Conservation (phyloP, 129 eudicot genomes). For the Silybum marianum region DNA sequence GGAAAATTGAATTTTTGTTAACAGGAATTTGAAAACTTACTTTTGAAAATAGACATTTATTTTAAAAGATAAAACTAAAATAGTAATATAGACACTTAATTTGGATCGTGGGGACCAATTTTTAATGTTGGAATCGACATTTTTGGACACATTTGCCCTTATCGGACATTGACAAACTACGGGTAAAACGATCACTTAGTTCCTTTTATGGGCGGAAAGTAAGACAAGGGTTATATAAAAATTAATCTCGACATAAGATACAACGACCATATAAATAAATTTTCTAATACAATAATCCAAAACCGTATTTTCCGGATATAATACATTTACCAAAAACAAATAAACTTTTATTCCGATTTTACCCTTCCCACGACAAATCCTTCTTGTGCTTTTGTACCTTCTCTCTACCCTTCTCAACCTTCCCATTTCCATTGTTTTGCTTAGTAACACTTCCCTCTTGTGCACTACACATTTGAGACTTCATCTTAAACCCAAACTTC, state of each 20-base stretch:
- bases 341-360: constrained; percentile 19
- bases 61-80: too few species aligned
- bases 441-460: constrained; percentile 91
- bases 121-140: not conserved
- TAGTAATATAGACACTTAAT: too few species aligned
- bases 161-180: not conserved
- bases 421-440: constrained; percentile 55
- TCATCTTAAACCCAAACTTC: constrained; percentile 75
- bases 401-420: constrained; percentile 56
- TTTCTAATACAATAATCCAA: not conserved
- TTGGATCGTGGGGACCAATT: too few species aligned
- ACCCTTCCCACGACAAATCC: constrained; percentile 45
- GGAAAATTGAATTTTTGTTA: too few species aligned
- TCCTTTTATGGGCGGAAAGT: not conserved
- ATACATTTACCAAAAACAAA: constrained; percentile 19
- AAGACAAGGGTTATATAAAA: not conserved
- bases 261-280: constrained; percentile 1
- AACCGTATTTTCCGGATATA: not conserved
- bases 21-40: too few species aligned
- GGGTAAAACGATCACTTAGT: not conserved
- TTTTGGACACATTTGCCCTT: not conserved
- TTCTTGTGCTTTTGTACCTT: constrained; percentile 65
- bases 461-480: constrained; percentile 98
- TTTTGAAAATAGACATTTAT: too few species aligned
- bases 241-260: not conserved